Percentiles rank a stretch among this genome's conserved stretches.
Evolutionary conservation across 768 basidiomycete species (phyloP).

Genomic region (Boletus coccyginus): DNA sequence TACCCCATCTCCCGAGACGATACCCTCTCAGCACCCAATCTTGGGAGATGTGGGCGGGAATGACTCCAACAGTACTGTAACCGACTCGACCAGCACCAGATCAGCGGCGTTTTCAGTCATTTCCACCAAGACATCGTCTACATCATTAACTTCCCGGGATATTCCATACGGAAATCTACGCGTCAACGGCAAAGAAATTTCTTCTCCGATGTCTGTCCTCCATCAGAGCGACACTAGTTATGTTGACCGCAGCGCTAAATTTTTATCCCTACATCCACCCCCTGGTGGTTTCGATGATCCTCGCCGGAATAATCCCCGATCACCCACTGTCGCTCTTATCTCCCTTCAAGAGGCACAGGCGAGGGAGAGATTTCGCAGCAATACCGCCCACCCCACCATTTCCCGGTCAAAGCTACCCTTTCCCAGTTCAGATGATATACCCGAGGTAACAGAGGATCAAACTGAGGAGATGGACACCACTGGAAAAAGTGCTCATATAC

Average conservation of each 20-base stretch:
- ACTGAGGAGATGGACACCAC: constrained; percentile 26
- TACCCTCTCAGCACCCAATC: constrained; percentile 28
- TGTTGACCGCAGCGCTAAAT: constrained; percentile 29
- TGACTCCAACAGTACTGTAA: constrained; percentile 54
- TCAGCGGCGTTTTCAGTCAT: constrained; percentile 35
- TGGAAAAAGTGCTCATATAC: constrained; percentile 29
- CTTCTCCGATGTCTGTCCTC: constrained; percentile 48
- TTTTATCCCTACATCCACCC: constrained; percentile 34
- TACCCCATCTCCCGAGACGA: constrained; percentile 29
- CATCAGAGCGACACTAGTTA: constrained; percentile 26
- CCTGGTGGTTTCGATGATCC: constrained; percentile 33
- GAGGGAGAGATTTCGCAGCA: constrained; percentile 54
- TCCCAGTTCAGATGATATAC: constrained; percentile 33
- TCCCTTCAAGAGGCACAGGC: constrained; percentile 78
- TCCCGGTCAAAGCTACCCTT: constrained; percentile 30
- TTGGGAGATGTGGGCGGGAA: constrained; percentile 40
- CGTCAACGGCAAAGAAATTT: constrained; percentile 52
- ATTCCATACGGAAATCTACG: constrained; percentile 15
- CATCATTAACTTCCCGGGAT: constrained; percentile 23
- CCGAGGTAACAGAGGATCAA: constrained; percentile 13
- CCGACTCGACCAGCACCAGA: constrained; percentile 40
- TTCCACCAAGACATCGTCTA: constrained; percentile 33
- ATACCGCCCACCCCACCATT: constrained; percentile 36
- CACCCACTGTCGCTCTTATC: constrained; percentile 63
- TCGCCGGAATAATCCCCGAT: constrained; percentile 50